These are phyloP conservation scores for Mycena indigotica DNA, from an alignment of 768 basidiomycete species.

Conservation along the genomic window DNA sequence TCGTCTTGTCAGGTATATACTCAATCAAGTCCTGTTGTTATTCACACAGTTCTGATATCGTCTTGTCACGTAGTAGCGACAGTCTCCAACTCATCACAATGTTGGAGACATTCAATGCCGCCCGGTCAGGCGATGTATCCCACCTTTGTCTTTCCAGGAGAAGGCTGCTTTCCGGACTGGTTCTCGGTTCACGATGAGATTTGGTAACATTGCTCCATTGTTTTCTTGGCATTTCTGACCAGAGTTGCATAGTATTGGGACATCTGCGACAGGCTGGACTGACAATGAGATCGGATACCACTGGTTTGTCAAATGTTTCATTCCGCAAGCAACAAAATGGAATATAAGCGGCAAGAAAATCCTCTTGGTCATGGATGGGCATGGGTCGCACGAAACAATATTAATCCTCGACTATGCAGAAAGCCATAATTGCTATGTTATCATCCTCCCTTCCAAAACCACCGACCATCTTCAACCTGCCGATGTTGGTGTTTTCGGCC, in stretches of 20 bases:
- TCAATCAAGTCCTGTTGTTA: too few species aligned
- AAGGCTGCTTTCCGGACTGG: not conserved
- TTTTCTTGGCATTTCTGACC: not conserved
- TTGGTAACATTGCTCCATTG: not conserved
- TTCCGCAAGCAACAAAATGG: constrained; percentile 14
- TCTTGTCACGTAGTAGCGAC: not conserved
- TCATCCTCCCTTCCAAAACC: not conserved
- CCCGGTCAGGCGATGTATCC: not conserved
- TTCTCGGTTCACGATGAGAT: not conserved
- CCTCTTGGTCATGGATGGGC: constrained; percentile 35
- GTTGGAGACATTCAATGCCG: not conserved
- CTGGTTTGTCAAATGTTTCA: constrained; percentile 29
- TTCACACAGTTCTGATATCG: too few species aligned
- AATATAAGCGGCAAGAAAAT: not conserved
- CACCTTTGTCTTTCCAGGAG: not conserved
- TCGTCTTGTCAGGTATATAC: too few species aligned
- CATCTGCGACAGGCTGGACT: constrained; percentile 32
- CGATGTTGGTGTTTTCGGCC: not conserved
- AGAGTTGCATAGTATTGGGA: constrained; percentile 19
- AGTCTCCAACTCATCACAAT: not conserved
- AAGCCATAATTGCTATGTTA: not conserved
- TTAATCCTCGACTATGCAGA: not conserved
- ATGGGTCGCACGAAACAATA: constrained; percentile 19
- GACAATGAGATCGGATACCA: constrained; percentile 20
- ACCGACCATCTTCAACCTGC: not conserved